These are phyloP conservation scores for Irpex rosettiformis DNA, from an alignment of 1,284 basidiomycete genomes.

Conservation along the genomic window DNA sequence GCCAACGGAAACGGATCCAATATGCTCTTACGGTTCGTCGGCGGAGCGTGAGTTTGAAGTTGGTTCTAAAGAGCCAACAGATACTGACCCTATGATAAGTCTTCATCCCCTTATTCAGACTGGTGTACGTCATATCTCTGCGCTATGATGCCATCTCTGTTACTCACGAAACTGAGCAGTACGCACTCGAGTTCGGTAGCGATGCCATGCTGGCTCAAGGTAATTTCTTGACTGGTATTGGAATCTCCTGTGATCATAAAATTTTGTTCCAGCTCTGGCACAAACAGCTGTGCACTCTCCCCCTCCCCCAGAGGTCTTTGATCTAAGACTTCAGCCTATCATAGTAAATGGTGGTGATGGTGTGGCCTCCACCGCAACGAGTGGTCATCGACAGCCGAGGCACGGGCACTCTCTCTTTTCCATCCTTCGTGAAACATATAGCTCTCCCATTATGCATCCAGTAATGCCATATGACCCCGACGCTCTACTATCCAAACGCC, in stretches of 20 bases:
- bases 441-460: conserved; percentile 46
- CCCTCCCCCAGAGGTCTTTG: conserved; percentile 33
- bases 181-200: conserved; percentile 59
- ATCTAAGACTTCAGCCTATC: conserved; percentile 17
- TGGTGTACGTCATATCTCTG: conserved; percentile 40
- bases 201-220: conserved; percentile 53
- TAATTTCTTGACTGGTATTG: conserved; percentile 13
- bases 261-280: conserved; percentile 42
- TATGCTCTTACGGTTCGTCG: conserved; percentile 56
- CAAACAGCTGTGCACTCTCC: conserved; percentile 47
- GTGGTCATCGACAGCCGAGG: conserved; percentile 17
- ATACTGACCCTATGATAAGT: conserved; percentile 24
- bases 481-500: conserved; percentile 35
- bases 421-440: conserved; percentile 52
- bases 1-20: conserved; percentile 43
- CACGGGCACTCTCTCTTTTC: conserved; percentile 41
- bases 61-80: background rate
- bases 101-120: conserved; percentile 63
- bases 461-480: conserved; percentile 51
- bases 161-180: conserved; percentile 29
- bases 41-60: conserved; percentile 45
- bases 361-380: background rate
- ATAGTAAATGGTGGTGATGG: too few species aligned
- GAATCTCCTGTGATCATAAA: background rate
- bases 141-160: background rate